Base-by-base conservation (phyloP, 345 rosid species). In the Gossypium bickii region DNA sequence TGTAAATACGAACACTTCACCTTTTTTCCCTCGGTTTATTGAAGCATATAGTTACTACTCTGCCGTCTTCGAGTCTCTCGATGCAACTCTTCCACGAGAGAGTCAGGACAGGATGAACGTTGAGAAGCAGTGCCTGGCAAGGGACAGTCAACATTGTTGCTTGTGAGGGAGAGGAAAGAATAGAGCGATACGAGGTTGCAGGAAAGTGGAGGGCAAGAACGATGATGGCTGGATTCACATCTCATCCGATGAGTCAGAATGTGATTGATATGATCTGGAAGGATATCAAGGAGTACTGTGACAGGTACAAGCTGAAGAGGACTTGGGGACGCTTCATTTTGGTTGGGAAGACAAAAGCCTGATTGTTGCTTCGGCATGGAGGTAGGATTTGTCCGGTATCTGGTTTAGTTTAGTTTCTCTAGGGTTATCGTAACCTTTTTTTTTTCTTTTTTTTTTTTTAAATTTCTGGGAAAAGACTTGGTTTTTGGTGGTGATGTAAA, bases 151-250 rank as follows among this genome's bases (percentile, higher is more conserved):
- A 95, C 83, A 83, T 95, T 2, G 87, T 95, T 41, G 98, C 99
- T 5, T 95, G 99, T 0, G 99, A 95, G 74, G 99, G 99, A 52
- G 98, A 91, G 79, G 99, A 93, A 70, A 84, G 99, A 72, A 90
- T 95, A 0, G 99, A 95, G 75, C 85, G 99, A 45, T 93, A 89
- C 9, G 99, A 95, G 76, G 90, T 86, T 71, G 97, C 98, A 0
- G 96, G 97, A 64, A 93, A 93, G 82, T 95, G 99, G 99, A 86
- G 97, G 72, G 94, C 96, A 2, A 90, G 99, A 82, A 91, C 93
- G 96, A 86, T 9, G 80, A 95, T 92, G 99, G 98, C 99, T 0
- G 98, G 98, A n/a, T 91, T 95, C 79, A 81, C 63, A 27, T 74
- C 96, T 13, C 79, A 80, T 68, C 83, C 92, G 17, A 84, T 94